phyloP scores from a whole-genome alignment of 108 stramenopile species.

The Pseudonitzschia multiseries region DNA sequence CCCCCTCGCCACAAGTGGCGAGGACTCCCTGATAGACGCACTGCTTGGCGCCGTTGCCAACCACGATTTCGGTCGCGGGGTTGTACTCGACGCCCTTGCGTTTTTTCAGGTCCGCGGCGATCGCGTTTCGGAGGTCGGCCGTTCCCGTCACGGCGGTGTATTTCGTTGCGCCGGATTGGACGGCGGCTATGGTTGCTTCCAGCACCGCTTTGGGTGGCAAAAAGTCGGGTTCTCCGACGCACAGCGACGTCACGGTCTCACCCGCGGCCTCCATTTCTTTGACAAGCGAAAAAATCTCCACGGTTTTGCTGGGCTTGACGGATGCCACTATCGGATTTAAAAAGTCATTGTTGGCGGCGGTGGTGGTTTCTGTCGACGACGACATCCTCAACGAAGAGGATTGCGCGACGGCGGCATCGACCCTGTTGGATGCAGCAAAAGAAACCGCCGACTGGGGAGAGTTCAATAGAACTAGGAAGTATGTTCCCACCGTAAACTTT shows the following conservation, averaged over 20 bases:
- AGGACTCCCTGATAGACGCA: slow-evolving; percentile 89
- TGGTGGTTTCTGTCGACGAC: slow-evolving; percentile 6
- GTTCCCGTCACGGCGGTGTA: slow-evolving; percentile 97
- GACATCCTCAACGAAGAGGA: not conserved
- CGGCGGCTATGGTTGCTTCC: slow-evolving; percentile 73
- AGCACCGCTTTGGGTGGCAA: slow-evolving; percentile 84
- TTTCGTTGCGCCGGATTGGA: slow-evolving; percentile 67
- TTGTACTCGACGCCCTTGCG: slow-evolving; percentile 86
- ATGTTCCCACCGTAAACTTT: not conserved
- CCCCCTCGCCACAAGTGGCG: slow-evolving; percentile 84
- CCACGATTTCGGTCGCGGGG: slow-evolving; percentile 84
- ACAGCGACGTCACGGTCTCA: slow-evolving; percentile 82
- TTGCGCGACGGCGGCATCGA: not conserved
- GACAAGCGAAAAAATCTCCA: slow-evolving; percentile 81
- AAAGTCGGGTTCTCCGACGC: slow-evolving; percentile 98
- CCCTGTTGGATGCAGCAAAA: slow-evolving; percentile 7
- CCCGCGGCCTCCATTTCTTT: slow-evolving; percentile 86
- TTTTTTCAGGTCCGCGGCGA: slow-evolving; percentile 76
- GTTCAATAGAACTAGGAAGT: not conserved
- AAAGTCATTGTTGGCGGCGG: not conserved
- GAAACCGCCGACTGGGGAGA: slow-evolving; percentile 1
- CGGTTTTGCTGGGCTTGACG: slow-evolving; percentile 78
- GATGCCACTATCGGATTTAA: slow-evolving; percentile 66
- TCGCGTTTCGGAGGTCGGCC: slow-evolving; percentile 77
- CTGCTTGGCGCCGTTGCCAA: slow-evolving; percentile 97